Evolutionary conservation across 2,329 filamentous ascomycete species (phyloP), one percentile per base, ranked within the genome.

Genomic region (Colletotrichum sp.): DNA sequence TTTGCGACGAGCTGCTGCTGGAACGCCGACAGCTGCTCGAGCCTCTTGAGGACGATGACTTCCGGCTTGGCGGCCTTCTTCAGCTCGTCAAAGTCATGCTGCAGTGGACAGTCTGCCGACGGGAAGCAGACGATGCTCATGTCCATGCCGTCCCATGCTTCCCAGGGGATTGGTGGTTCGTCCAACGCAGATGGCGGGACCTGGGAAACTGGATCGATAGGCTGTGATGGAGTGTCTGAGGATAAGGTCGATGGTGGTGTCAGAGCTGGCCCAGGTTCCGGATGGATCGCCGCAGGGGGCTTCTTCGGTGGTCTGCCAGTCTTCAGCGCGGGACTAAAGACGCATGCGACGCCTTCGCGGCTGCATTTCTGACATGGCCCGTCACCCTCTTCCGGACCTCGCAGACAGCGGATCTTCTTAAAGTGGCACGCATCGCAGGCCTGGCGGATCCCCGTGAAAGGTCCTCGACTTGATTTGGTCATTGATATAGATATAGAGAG

Each of bases 391-490:
- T 6, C 60, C 16, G 61, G 34, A 6, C 12, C 61, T 28, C 68
- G 38, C 8, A 66, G 61, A n/a, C 67, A 75, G 10, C 67, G 67
- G 34, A 75, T 38, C 62, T 75, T 75, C 36, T 66, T 71, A 16
- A 34, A 70, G 15, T 71, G 72, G 67, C 67, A 75, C n/a, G 67
- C 38, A 60, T 75, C 72, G 67, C 72, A 75, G 15, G 67, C 67
- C 60, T 66, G 72, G 26, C 72, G 48, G 43, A 71, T 71, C n/a
- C 60, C 60, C 13, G 48, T 66, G 6, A 26, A 16, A 4, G 52
- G 28, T 6, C 32, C 10, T 68, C 55, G 52, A 28, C 24, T 43
- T 56, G 58, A n/a, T 58, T 34, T 30, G 61, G 18, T 58, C 69
- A 66, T 66, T 6, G 48, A 15, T n/a, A 9, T 9, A n/a, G 24